Conservation (phyloP, 2,329 filamentous ascomycete genomes). For the Aureobasidium lini region DNA sequence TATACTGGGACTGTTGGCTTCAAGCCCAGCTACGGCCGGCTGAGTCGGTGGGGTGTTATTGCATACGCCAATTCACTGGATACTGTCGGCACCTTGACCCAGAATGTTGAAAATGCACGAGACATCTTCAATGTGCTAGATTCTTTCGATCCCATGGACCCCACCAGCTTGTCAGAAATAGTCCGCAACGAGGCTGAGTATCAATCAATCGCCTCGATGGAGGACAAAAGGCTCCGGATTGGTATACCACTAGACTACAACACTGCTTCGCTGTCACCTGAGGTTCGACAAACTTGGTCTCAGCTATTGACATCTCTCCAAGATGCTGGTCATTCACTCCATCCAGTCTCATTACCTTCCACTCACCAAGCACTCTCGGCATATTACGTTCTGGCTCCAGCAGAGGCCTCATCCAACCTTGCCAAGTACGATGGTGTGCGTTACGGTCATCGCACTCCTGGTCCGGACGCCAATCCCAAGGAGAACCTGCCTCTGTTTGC, state of each 20-base stretch:
- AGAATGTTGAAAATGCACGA: slow-evolving; percentile 41
- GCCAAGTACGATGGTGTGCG: slow-evolving; percentile 97
- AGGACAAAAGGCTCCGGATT: slow-evolving; percentile 36
- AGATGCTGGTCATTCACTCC: slow-evolving; percentile 59
- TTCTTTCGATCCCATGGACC: slow-evolving; percentile 61
- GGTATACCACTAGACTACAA: slow-evolving; percentile 74
- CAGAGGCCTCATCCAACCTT: slow-evolving; percentile 91
- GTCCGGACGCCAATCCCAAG: slow-evolving; percentile 41
- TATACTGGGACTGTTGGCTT: slow-evolving; percentile 79
- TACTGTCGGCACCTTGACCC: slow-evolving; percentile 72
- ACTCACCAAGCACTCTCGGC: slow-evolving; percentile 82
- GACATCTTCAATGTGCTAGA: slow-evolving; percentile 43
- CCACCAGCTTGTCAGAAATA: slow-evolving; percentile 57
- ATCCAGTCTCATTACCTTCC: slow-evolving; percentile 71
- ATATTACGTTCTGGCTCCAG: slow-evolving; percentile 92
- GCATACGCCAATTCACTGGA: slow-evolving; percentile 90
- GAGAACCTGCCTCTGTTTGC: slow-evolving; percentile 54
- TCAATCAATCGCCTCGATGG: slow-evolving; percentile 29
- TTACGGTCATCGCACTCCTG: slow-evolving; percentile 59
- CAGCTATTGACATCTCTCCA: slow-evolving; percentile 53
- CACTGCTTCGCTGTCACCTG: slow-evolving; percentile 65
- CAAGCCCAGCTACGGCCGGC: slow-evolving; percentile 83
- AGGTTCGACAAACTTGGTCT: slow-evolving; percentile 64
- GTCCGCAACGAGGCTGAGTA: slow-evolving; percentile 46
- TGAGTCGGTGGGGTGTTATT: slow-evolving; percentile 80